Evolutionary conservation across 2,329 filamentous ascomycete species (phyloP), one percentile per base, ranked within the genome.

Genomic region (Phialophora chinensis): DNA sequence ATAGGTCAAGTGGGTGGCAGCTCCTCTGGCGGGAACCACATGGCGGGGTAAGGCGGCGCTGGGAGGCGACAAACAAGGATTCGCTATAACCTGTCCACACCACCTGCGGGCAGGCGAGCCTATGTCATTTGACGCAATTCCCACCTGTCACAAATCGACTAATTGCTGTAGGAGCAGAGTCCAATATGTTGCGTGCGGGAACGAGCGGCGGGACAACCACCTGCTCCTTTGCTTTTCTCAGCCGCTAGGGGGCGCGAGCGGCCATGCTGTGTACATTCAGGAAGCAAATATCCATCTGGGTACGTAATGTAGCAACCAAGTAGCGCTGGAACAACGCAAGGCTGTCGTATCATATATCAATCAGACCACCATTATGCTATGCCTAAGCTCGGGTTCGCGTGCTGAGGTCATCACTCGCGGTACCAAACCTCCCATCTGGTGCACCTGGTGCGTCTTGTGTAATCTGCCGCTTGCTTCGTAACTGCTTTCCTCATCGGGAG

Each of bases 391-490:
- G 17, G 33, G 27, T 49, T 33, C 52, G 25, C 17, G 49, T 47
- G 52, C 52, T 62, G 50, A 62, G 50, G 20, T 62, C 60, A 62
- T 55, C 60, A 62, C 31, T 58, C 20, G 11, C 25, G 7, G 2
- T 44, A 3, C 23, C 10, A 58, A 6, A 20, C 33, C 29, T 20
- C 17, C 35, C 49, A 53, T 54, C 31, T 33, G 31, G 31, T 33
- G 10, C 31, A 33, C 31, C 31, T 35, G 10, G 20, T n/a, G 12
- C 27, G 38, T 42, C 44, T 61, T 29, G 31, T 61, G 60, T 62
- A 62, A 62, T 62, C 60, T n/a, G 25, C 52, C 33, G n/a, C 17
- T 25, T 56, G 52, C 50, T 62, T 49, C 50, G 52, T 62, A 61
- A 61, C 38, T 61, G 59, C 47, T 61, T 61, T 61, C 59, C 59